Percentiles rank a stretch among this genome's conserved stretches.
phyloP scores from a whole-genome alignment of 73 alveolate genomes.

The Paramecium sexaurelia region DNA sequence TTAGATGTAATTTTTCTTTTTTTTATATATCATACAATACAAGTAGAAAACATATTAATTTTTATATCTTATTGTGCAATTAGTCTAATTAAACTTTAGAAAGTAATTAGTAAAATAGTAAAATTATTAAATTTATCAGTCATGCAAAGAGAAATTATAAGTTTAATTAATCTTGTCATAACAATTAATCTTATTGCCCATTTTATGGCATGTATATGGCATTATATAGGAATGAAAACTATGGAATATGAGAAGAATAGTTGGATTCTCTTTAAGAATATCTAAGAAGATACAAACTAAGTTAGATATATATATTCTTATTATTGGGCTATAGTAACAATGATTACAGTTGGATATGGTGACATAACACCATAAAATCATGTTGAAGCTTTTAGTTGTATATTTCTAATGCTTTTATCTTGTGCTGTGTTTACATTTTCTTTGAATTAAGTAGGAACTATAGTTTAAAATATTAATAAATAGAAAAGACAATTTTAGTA shows the following conservation, averaged over 20 bases:
- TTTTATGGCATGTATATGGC: constrained; percentile 64
- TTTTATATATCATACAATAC: not conserved
- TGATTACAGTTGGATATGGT: constrained; percentile 93
- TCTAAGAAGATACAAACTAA: not conserved
- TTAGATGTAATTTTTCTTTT: not conserved
- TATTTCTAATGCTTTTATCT: not conserved
- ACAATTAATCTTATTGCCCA: constrained; percentile 47
- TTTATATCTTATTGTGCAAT: not conserved
- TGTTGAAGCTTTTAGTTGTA: constrained; percentile 65
- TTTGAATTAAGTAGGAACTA: not conserved
- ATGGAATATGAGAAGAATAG: not conserved
- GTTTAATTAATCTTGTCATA: not conserved
- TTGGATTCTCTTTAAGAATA: not conserved
- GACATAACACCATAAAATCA: constrained; percentile 81
- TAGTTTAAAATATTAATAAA: not conserved
- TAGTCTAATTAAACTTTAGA: not conserved
- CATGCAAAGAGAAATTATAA: not conserved
- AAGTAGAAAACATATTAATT: not conserved
- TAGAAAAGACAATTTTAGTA: not conserved
- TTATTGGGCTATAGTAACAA: constrained; percentile 87
- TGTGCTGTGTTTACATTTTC: constrained; percentile 1
- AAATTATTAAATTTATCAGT: constrained; percentile 17
- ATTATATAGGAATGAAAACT: constrained; percentile 44
- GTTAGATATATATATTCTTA: constrained; percentile 36
- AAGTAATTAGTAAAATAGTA: not conserved